Base-by-base conservation (phyloP, 2,329 filamentous ascomycete genomes). In the Fusarium sp. region DNA sequence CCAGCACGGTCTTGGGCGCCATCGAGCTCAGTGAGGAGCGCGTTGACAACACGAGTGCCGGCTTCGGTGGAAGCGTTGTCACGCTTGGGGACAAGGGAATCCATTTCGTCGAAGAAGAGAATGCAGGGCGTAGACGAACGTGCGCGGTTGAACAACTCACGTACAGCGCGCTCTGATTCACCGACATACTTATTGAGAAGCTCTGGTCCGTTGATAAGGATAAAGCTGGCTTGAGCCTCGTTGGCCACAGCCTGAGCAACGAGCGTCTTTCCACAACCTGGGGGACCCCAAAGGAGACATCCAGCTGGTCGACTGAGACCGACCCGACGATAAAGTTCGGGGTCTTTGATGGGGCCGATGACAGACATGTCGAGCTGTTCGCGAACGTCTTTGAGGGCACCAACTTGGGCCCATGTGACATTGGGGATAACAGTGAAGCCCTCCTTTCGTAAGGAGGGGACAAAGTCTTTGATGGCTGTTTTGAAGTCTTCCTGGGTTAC, bases 111-210 rank as follows among this genome's bases (percentile, higher is more conserved):
- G 77, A 99, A 98, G 87, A 99, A 98, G 61, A 99, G 91, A 56
- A 99, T 94, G 76, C 95, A 98, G 1, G 96, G 96, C 1, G 94
- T 88, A 9, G 92, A 95, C 1, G 92, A 92, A 52, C 94, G 89
- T 1, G 96, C 96, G 17, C 95, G 91, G 68, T 91, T 89, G 80
- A 99, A 99, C 1, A 98, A 92, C 77, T 97, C 94, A 22, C 96
- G 90, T 2, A 99, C 92, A 1, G 94, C 93, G 13, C 95, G 91
- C 81, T 99, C 96, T 8, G 93, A 97, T 80, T 99, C 96, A 71
- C 96, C 96, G 11, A 99, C 94, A 77, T 95, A 99, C 80, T 98
- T 99, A 84, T 98, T 98, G 45, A 99, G 87, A 11, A 99, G 85
- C 78, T 99, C 96, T 0, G 96, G 96, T 0, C 96, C 96, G 80